Conservation (phyloP, 139 green algal genomes). For the Chlamydomonas sp. region DNA sequence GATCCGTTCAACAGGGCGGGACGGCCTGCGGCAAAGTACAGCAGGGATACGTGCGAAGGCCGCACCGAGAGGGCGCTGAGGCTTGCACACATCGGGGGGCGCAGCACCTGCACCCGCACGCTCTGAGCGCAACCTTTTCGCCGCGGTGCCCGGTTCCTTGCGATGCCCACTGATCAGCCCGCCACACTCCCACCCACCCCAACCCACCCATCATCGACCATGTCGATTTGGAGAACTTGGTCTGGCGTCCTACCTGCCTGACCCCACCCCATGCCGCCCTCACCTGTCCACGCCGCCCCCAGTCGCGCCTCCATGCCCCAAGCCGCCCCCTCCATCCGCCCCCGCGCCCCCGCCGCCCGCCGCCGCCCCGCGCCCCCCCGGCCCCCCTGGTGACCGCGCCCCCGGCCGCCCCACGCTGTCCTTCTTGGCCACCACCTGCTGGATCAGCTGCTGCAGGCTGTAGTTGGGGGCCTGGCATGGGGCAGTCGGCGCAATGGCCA, state of each 20-base stretch:
- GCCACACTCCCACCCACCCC: background rate
- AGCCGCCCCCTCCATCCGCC: background rate
- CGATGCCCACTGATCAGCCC: no score
- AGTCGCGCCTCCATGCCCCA: no score
- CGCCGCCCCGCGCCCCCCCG: background rate
- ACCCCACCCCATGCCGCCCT: background rate
- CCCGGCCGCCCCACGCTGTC: background rate
- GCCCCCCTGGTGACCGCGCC: background rate
- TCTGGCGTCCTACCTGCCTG: constrained; percentile 10
- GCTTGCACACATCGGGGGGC: no score
- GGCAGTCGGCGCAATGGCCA: background rate
- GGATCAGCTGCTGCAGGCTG: constrained; percentile 58
- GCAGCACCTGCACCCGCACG: background rate
- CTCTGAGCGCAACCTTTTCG: no score
- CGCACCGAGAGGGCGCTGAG: no score
- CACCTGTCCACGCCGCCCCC: background rate
- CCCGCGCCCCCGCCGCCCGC: background rate
- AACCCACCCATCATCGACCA: background rate
- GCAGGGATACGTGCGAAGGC: no score
- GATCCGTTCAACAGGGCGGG: no score
- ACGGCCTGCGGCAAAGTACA: no score
- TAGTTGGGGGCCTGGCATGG: constrained; percentile 52
- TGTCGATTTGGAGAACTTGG: no score
- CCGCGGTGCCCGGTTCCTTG: no score
- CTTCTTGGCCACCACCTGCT: constrained; percentile 40